These are phyloP conservation scores for Claviceps cyperi DNA, from an alignment of 2,329 filamentous ascomycete species.

Conservation along the genomic window DNA sequence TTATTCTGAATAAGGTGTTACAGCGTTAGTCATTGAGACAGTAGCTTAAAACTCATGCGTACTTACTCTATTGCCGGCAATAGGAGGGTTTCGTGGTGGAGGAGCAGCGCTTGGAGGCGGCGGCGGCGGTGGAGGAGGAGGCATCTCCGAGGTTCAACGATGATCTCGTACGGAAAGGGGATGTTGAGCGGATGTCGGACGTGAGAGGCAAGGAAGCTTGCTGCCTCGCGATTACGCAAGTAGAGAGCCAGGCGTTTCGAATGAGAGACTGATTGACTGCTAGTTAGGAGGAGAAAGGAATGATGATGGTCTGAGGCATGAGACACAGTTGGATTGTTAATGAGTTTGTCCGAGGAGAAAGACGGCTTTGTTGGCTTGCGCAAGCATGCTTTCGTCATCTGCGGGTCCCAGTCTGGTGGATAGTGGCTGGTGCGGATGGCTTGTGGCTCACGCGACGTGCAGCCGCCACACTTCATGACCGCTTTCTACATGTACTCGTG, in stretches of 20 bases:
- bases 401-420: not conserved
- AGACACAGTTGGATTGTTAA: not conserved
- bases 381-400: slow-evolving; percentile 10
- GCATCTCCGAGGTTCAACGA: slow-evolving; percentile 11
- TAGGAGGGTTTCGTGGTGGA: slow-evolving; percentile 36
- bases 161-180: not conserved
- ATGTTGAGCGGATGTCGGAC: not conserved
- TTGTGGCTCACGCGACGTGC: not conserved
- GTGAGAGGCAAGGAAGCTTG: not conserved
- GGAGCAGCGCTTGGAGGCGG: slow-evolving; percentile 38
- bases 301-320: not conserved
- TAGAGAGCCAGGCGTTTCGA: not conserved
- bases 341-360: not conserved
- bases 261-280: not conserved
- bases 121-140: slow-evolving; percentile 41
- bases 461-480: not conserved
- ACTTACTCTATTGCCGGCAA: slow-evolving; percentile 48
- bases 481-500: no score
- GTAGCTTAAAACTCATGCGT: not conserved
- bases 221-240: not conserved
- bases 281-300: not conserved
- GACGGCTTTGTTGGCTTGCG: slow-evolving; percentile 2
- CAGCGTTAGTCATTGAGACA: not conserved
- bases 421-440: not conserved
- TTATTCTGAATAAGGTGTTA: slow-evolving; percentile 49